phyloP scores from a whole-genome alignment of 1,284 basidiomycete genomes.

The Puccinia hordei region DNA sequence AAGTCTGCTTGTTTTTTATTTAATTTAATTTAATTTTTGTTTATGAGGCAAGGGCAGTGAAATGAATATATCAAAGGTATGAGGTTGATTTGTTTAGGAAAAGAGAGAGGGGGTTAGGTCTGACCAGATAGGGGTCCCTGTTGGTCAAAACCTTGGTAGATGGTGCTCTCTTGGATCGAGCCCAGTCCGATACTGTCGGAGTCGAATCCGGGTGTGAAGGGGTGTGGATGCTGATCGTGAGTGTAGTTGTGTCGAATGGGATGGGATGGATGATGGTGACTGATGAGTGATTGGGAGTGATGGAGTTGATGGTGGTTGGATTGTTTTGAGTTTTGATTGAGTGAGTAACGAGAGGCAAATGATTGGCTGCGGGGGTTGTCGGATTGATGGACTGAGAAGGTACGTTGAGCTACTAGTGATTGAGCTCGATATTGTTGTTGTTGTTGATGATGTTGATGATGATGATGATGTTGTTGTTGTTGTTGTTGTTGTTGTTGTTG shows the following conservation, averaged over 20 bases:
- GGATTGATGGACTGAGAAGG: background rate
- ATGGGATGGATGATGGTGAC: background rate
- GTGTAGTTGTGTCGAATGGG: background rate
- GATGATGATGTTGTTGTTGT: background rate
- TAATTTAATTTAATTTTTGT: no score
- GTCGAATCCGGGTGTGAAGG: background rate
- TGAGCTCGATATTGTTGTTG: conserved; percentile 1
- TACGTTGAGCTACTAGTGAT: background rate
- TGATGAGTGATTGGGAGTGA: background rate
- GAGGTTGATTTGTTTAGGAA: background rate
- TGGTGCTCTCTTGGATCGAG: conserved; percentile 14
- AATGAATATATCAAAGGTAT: background rate
- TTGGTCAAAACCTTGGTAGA: conserved; percentile 44
- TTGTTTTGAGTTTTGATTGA: background rate
- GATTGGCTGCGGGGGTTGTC: background rate
- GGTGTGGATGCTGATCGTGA: background rate
- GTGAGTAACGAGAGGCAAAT: background rate
- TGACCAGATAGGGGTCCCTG: conserved; percentile 29
- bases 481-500: background rate
- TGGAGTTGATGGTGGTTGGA: background rate
- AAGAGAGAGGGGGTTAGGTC: background rate
- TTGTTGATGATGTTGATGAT: background rate
- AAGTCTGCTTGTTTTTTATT: no score
- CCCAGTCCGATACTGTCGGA: background rate
- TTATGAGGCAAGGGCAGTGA: no score